Percentiles rank a stretch among this genome's conserved stretches.
These are phyloP conservation scores for Tetrapisispora fleetii DNA, from an alignment of 805 yeast genomes.

Conservation along the genomic window DNA sequence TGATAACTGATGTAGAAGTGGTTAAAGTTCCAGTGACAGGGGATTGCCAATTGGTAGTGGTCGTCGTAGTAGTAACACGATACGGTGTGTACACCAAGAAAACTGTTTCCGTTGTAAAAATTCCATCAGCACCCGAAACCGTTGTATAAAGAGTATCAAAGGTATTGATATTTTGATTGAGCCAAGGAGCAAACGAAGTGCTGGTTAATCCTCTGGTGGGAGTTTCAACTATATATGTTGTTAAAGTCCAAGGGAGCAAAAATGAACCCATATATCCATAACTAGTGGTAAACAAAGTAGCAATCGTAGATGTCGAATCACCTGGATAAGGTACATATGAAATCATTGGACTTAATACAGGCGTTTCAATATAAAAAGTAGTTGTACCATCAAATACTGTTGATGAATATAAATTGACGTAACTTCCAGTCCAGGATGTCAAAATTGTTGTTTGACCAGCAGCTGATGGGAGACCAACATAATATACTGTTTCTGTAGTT, in stretches of 20 bases:
- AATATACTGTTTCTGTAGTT: neutral
- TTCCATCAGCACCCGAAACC: neutral
- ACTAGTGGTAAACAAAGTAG: neutral
- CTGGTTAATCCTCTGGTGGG: neutral
- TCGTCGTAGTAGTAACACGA: neutral
- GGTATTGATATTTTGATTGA: neutral
- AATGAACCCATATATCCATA: neutral
- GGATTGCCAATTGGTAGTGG: neutral
- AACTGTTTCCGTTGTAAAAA: neutral
- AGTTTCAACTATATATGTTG: neutral
- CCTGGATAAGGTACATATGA: neutral
- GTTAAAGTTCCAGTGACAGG: neutral
- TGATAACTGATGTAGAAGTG: neutral
- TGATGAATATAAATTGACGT: neutral
- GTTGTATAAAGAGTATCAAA: neutral
- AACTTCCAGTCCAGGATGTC: neutral
- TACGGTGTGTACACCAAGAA: conserved; percentile 5
- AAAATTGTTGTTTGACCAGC: neutral
- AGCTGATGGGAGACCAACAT: neutral
- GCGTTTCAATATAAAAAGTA: neutral
- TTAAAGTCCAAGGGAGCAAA: neutral
- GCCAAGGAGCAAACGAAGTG: neutral
- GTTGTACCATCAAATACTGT: neutral
- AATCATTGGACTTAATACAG: neutral
- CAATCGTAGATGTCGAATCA: neutral